Conservation (phyloP, 2,329 filamentous ascomycete species). For the Aspergillus sp. region DNA sequence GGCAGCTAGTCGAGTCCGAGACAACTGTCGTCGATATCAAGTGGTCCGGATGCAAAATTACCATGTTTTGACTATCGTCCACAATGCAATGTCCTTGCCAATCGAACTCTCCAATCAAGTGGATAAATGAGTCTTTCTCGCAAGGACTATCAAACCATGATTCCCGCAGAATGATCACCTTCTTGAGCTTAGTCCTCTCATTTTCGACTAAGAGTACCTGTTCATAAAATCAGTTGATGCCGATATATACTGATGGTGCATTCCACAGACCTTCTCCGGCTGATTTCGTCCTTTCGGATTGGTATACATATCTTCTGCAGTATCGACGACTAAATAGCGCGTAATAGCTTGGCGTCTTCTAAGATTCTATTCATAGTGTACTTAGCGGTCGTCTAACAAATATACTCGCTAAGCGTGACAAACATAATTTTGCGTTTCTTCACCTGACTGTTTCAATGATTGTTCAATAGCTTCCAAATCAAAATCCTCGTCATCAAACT, state of each 20-base stretch:
- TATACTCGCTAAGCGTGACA: constrained; percentile 33
- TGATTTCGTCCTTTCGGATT: constrained; percentile 53
- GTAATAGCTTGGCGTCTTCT: constrained; percentile 66
- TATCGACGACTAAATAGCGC: constrained; percentile 71
- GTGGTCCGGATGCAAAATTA: constrained; percentile 91
- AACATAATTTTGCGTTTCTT: constrained; percentile 65
- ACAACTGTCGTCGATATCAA: constrained; percentile 91
- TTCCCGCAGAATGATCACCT: constrained; percentile 67
- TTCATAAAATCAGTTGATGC: constrained; percentile 11
- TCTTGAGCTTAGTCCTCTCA: constrained; percentile 59
- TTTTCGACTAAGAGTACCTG: constrained; percentile 75
- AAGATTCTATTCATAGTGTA: constrained; percentile 54
- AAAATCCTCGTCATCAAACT: constrained; percentile 60
- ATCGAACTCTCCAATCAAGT: constrained; percentile 74
- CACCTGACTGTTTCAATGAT: constrained; percentile 50
- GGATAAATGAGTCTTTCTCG: constrained; percentile 66
- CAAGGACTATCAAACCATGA: constrained; percentile 81
- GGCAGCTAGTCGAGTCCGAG: constrained; percentile 90
- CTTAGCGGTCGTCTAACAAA: constrained; percentile 50
- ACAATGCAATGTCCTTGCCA: constrained; percentile 65
- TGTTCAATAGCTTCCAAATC: constrained; percentile 59
- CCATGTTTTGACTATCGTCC: constrained; percentile 73
- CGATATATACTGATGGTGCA: too few species aligned
- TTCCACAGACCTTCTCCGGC: constrained; percentile 60
- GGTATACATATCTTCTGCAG: constrained; percentile 60